Evolutionary conservation across 306 rosid genomes (phyloP).

Genomic region (Trifolium fragiferum): DNA sequence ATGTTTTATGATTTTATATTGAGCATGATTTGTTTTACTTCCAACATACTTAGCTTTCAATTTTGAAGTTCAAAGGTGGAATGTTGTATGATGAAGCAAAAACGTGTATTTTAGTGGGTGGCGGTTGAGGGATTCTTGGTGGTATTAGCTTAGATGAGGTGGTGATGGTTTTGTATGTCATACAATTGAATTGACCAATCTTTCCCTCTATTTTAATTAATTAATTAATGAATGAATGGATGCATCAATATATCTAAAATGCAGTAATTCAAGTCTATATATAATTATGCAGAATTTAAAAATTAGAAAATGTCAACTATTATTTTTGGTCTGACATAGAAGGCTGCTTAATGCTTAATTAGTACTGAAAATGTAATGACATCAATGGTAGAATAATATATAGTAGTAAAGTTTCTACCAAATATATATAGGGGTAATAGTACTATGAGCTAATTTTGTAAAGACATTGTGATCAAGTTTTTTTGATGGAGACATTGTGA

Average conservation of each 20-base stretch:
- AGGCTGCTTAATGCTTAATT: too few species aligned
- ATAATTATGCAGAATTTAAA: background rate
- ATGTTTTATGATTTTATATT: background rate
- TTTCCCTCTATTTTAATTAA: background rate
- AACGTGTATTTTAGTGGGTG: background rate
- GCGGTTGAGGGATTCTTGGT: background rate
- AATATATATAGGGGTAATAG: too few species aligned
- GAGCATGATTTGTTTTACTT: background rate
- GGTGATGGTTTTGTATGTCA: background rate
- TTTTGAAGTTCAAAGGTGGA: slow-evolving; percentile 1
- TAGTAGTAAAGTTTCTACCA: too few species aligned
- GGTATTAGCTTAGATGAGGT: slow-evolving; percentile 23
- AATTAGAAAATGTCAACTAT: background rate
- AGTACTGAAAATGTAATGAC: too few species aligned
- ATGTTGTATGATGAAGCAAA: background rate
- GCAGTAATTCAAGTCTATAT: background rate
- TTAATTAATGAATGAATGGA: background rate
- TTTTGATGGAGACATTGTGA: too few species aligned
- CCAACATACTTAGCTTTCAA: background rate
- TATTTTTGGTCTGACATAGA: background rate
- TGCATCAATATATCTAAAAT: background rate
- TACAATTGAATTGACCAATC: background rate
- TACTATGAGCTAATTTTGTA: too few species aligned
- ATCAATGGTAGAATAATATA: too few species aligned
- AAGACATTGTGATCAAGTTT: too few species aligned